These are phyloP conservation scores for Collybia nuda DNA, from an alignment of 768 basidiomycete species.

Conservation along the genomic window DNA sequence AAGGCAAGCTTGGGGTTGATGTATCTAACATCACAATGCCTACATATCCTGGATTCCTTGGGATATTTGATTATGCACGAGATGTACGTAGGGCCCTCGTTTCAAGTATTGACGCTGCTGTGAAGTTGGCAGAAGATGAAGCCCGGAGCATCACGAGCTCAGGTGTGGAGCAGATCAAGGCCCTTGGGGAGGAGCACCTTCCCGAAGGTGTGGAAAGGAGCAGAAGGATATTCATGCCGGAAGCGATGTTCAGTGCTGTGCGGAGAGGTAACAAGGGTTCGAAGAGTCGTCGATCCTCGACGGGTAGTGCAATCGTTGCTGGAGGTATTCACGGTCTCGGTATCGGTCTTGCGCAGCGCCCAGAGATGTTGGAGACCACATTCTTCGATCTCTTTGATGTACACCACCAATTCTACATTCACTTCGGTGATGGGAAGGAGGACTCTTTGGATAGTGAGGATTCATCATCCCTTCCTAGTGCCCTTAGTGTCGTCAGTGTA, in stretches of 20 bases:
- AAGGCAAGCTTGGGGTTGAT: conserved; percentile 70
- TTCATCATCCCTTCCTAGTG: conserved; percentile 46
- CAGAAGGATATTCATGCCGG: conserved; percentile 88
- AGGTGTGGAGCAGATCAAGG: conserved; percentile 65
- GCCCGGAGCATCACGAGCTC: conserved; percentile 64
- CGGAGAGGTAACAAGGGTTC: conserved; percentile 40
- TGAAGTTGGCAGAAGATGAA: conserved; percentile 80
- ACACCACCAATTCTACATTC: conserved; percentile 72
- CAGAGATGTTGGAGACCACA: conserved; percentile 77
- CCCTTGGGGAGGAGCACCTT: conserved; percentile 75
- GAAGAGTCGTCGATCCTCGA: conserved; percentile 37
- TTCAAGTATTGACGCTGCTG: conserved; percentile 77
- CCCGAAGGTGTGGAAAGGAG: conserved; percentile 80
- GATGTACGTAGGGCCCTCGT: conserved; percentile 80
- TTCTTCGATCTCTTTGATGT: conserved; percentile 87
- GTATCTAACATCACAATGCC: conserved; percentile 54
- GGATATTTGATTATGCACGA: conserved; percentile 82
- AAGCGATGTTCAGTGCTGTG: conserved; percentile 88
- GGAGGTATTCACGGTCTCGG: conserved; percentile 81
- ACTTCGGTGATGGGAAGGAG: conserved; percentile 56
- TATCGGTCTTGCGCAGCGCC: conserved; percentile 74
- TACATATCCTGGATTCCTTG: conserved; percentile 77
- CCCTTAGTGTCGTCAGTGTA: conserved; percentile 71
- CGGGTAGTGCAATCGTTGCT: conserved; percentile 56
- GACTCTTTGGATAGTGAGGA: conserved; percentile 30